Base-by-base conservation (phyloP, 1,139 yeast genomes). In the Hansenula lynferdii region DNA sequence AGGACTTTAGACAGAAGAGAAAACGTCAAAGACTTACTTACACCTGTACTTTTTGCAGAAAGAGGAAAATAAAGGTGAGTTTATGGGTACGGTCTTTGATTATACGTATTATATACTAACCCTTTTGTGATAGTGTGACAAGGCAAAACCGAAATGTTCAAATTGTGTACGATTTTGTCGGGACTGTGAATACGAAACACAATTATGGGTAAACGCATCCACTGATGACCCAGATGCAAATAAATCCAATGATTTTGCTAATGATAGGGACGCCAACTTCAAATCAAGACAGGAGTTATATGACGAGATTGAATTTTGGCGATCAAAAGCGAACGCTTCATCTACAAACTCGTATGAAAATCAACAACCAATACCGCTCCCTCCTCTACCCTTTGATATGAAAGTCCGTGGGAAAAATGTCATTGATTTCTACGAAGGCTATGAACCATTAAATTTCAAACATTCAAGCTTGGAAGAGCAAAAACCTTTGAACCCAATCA, bases 1-100 rank as follows among this genome's bases (percentile, higher is more conserved):
- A 28, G 8, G 31, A 28, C 11, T 5, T 6, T n/a, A 28, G n/a
- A 14, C 31, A 18, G 17, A 31, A 34, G 31, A 29, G 38, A 12
- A 44, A 38, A 27, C 37, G 51, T 26, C 50, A 47, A 26, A 37
- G 53, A 11, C 23, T 45, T 6, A 43, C 53, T 1, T 36, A 44
- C 8, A 49, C 44, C 10, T 49, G 53, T 19, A 18, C 27, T 5
- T 42, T 45, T 23, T 47, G 53, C 40, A 44, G 43, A 17, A 38
- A 40, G 18, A 35, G 51, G 4, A 48, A 48, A 42, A 42, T 45
- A 35, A 44, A 42, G n/a, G 23, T 32, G 25, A 15, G 27, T 32
- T 15, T n/a, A 8, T 6, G 6, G 15, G 12, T 20, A 6, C 6
- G 6, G 22, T 20, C 8, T 6, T 20, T 20, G 26, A 6, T 24